Base-by-base conservation (phyloP, 2,329 filamentous ascomycete genomes). In the Paraconiothyrium sp. region DNA sequence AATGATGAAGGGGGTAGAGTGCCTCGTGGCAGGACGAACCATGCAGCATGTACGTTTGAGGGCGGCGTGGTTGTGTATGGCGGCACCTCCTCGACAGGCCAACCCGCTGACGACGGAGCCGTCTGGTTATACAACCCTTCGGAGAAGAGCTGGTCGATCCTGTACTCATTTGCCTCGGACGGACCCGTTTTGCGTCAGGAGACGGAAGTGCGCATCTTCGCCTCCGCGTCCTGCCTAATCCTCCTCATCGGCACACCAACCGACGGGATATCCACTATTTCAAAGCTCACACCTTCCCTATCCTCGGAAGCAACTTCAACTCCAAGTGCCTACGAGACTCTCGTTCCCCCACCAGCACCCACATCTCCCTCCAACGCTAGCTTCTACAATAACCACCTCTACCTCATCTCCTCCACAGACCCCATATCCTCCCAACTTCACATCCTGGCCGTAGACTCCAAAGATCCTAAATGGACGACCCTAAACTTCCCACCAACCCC, bases 41-140 rank as follows among this genome's bases (percentile, higher is more conserved):
- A 83, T 58, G 74, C 79, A 5, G 79, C 80, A 1, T 79, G 79
- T 54, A 70, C 73, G 3, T 78, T 80, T 61, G 76, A 80, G 22
- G 71, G 76, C 1, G 76, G 76, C 48, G 66, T 83, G 7, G 75
- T 76, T 2, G 54, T 82, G 3, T 82, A 79, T 50, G 80, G 80
- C 8, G 81, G 81, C 2, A 68, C 30, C 16, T 47, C 71, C 9
- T 71, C 78, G 30, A 68, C 74, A 16, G 76, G 73, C 1, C 54
- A 71, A 3, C 66, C 76, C 3, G 72, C 81, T 24, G 75, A 79
- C 16, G 74, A 77, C 35, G 69, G 74, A 1, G 69, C 70, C 4
- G 59, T 83, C n/a, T 83, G 81, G 81, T 66, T 80, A 0, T 83
- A 79, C 66, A 75, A 76, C 58, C 75, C 70, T 16, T 68, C 60